Percentiles rank a stretch among this genome's conserved stretches.
Evolutionary conservation across 1,139 yeast genomes (phyloP).

Genomic region (Pneumocystis carinii): DNA sequence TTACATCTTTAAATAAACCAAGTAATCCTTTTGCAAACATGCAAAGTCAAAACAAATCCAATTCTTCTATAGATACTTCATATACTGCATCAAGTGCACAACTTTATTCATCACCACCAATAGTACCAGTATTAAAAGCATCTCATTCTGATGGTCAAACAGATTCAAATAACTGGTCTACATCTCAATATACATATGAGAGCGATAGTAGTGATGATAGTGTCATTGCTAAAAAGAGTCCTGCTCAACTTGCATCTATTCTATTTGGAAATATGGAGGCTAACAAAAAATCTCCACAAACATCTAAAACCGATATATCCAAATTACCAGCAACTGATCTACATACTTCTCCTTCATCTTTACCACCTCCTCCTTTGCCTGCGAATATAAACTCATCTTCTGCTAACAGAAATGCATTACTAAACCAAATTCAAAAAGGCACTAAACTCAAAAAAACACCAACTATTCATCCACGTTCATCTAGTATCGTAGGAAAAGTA

Average conservation of each 20-base stretch:
- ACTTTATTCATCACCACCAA: neutral
- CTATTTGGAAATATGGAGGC: slow-evolving; percentile 48
- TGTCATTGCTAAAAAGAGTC: neutral
- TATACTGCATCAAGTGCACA: neutral
- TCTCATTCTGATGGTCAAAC: neutral
- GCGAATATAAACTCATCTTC: slow-evolving; percentile 16
- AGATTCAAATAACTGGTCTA: neutral
- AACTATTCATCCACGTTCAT: slow-evolving; percentile 49
- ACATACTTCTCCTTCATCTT: slow-evolving; percentile 7
- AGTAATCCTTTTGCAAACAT: neutral
- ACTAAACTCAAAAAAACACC: slow-evolving; percentile 55
- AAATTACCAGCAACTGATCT: slow-evolving; percentile 8
- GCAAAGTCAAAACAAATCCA: neutral
- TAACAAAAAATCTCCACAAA: slow-evolving; percentile 11
- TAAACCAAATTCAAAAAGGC: slow-evolving; percentile 80
- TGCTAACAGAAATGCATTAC: slow-evolving; percentile 48
- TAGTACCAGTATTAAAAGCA: neutral
- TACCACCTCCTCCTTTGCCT: slow-evolving; percentile 10
- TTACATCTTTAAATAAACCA: neutral
- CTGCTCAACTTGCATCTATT: slow-evolving; percentile 39
- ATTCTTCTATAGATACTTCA: neutral
- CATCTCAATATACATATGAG: slow-evolving; percentile 5
- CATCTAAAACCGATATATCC: slow-evolving; percentile 13
- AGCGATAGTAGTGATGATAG: slow-evolving; percentile 4
- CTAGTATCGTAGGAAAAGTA: slow-evolving; percentile 14